Evolutionary conservation across 495 filamentous ascomycete genomes (phyloP).

Genomic region (Glarea lozoyensis): DNA sequence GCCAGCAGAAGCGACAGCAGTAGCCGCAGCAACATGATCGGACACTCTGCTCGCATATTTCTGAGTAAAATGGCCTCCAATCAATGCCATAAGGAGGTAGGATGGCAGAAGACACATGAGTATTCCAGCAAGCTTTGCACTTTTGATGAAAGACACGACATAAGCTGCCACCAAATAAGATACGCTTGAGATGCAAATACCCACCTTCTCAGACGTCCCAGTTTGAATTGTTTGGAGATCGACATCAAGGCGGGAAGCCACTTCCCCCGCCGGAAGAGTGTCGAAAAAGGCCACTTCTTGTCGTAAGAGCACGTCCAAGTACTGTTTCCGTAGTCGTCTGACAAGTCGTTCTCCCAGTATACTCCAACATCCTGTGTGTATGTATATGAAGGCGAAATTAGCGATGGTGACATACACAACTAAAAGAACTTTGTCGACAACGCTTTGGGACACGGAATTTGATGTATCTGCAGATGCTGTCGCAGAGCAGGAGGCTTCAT

Average conservation of each 20-base stretch:
- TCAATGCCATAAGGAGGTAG: constrained; percentile 55
- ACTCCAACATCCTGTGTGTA: constrained; percentile 47
- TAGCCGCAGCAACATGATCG: constrained; percentile 37
- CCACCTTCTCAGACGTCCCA: constrained; percentile 60
- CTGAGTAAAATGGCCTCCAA: constrained; percentile 50
- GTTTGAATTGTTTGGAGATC: constrained; percentile 53
- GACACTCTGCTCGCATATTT: constrained; percentile 48
- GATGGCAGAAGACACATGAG: constrained; percentile 53
- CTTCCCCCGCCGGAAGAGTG: constrained; percentile 46
- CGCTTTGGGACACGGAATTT: constrained; percentile 23
- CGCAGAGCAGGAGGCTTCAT: constrained; percentile 2
- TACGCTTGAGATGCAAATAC: constrained; percentile 45
- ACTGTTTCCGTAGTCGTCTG: constrained; percentile 50
- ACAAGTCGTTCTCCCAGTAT: constrained; percentile 52
- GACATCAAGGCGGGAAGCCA: constrained; percentile 48
- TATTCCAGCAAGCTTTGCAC: constrained; percentile 40
- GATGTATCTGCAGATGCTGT: not conserved
- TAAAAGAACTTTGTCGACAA: constrained; percentile 41
- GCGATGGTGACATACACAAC: constrained; percentile 57
- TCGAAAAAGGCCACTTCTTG: constrained; percentile 59
- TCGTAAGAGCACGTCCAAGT: constrained; percentile 46
- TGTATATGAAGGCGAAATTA: constrained; percentile 52
- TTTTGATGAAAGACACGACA: constrained; percentile 55
- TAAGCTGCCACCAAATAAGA: constrained; percentile 57
- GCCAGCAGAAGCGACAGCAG: constrained; percentile 37